Evolutionary conservation across 139 green algal genomes (phyloP).

Genomic region (Spirogloea muscicola): DNA sequence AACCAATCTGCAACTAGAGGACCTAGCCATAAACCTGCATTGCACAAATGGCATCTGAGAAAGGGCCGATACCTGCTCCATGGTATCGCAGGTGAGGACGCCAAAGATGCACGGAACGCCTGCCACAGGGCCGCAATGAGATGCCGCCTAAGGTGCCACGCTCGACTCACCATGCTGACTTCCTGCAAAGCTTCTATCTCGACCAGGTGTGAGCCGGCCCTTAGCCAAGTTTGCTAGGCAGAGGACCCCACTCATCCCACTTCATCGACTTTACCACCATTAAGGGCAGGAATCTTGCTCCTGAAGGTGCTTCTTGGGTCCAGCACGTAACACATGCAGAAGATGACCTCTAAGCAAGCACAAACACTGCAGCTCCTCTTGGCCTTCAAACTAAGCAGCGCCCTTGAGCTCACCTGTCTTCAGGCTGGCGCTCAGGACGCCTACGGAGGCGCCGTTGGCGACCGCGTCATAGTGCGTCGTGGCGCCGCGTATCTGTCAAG

Average conservation of each 20-base stretch:
- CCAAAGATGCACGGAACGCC: slow-evolving; percentile 14
- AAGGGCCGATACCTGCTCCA: neutral
- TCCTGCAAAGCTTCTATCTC: too few species aligned
- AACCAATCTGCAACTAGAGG: neutral
- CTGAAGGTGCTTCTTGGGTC: too few species aligned
- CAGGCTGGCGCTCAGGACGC: slow-evolving; percentile 64
- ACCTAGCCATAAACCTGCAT: too few species aligned
- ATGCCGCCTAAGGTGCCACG: neutral
- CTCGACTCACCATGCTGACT: too few species aligned
- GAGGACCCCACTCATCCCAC: slow-evolving; percentile 89
- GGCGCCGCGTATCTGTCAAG: slow-evolving; percentile 67
- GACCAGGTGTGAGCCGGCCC: too few species aligned
- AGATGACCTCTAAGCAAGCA: neutral
- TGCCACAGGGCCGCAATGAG: neutral
- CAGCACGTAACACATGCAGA: too few species aligned
- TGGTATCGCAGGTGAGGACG: slow-evolving; percentile 2
- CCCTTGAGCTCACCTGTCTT: slow-evolving; percentile 50
- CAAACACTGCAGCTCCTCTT: neutral
- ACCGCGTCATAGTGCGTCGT: slow-evolving; percentile 96
- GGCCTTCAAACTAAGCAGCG: neutral
- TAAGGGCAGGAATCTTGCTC: neutral
- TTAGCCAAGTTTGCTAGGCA: too few species aligned
- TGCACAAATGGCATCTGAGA: neutral
- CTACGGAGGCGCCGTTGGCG: slow-evolving; percentile 72
- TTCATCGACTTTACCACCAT: slow-evolving; percentile 83